Conservation (phyloP, 257 asterid species). For the Voacanga thouarsii region DNA sequence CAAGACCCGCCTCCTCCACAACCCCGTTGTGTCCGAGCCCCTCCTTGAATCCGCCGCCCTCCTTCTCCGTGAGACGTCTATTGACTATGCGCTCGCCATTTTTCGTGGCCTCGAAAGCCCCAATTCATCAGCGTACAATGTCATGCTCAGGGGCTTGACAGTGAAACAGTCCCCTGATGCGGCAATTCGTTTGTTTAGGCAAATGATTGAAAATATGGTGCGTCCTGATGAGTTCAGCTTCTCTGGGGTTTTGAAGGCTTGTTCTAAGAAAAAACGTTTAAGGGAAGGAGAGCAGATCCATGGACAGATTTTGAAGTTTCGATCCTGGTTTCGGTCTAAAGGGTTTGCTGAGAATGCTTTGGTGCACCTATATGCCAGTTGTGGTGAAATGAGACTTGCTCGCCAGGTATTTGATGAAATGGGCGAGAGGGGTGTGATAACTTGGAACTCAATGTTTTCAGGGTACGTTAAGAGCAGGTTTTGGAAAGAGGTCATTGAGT, state of each 20-base stretch:
- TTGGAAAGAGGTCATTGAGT: slow-evolving; percentile 32
- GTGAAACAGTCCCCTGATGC: slow-evolving; percentile 24
- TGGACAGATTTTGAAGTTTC: slow-evolving; percentile 29
- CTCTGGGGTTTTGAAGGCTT: slow-evolving; percentile 36
- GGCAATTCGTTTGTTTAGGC: slow-evolving; percentile 36
- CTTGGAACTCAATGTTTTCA: slow-evolving; percentile 47
- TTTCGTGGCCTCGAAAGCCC: slow-evolving; percentile 34
- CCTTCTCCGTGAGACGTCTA: slow-evolving; percentile 33
- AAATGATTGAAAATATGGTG: slow-evolving; percentile 35
- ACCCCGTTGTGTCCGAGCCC: slow-evolving; percentile 38
- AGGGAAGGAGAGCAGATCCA: slow-evolving; percentile 48
- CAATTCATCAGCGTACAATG: slow-evolving; percentile 40
- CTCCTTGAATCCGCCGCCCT: slow-evolving; percentile 46
- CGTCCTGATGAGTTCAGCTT: slow-evolving; percentile 35
- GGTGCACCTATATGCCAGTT: slow-evolving; percentile 40
- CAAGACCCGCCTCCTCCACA: slow-evolving; percentile 43
- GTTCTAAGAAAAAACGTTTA: slow-evolving; percentile 32
- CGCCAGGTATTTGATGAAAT: slow-evolving; percentile 40
- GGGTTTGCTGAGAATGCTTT: slow-evolving; percentile 38
- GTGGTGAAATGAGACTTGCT: slow-evolving; percentile 26
- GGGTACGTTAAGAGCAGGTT: slow-evolving; percentile 34
- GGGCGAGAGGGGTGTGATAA: slow-evolving; percentile 25
- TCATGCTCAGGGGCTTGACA: slow-evolving; percentile 45
- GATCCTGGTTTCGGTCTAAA: slow-evolving; percentile 2
- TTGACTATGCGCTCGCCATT: slow-evolving; percentile 43